Percentiles rank a stretch among this genome's conserved stretches.
phyloP scores from a whole-genome alignment of 2,329 filamentous ascomycete species.

The Pyricularia sp. region DNA sequence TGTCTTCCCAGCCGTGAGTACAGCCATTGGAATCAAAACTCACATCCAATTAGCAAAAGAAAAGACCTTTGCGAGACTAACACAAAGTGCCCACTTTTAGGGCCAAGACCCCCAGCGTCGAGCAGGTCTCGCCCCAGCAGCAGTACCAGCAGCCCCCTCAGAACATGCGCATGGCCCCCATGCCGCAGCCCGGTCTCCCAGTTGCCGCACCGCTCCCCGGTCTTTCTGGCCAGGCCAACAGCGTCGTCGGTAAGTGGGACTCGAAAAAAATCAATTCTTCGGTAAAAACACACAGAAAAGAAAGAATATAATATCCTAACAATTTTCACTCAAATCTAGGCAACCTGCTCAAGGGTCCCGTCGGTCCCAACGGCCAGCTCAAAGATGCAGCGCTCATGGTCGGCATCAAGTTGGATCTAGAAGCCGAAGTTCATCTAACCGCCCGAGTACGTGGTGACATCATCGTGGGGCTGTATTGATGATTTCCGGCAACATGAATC shows the following conservation, averaged over 20 bases:
- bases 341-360: slow-evolving; percentile 45
- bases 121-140: slow-evolving; percentile 3
- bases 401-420: slow-evolving; percentile 54
- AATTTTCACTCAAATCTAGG: slow-evolving; percentile 21
- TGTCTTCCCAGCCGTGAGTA: slow-evolving; percentile 3
- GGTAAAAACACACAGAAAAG: too few species aligned
- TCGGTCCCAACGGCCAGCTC: slow-evolving; percentile 46
- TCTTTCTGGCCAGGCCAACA: slow-evolving; percentile 25
- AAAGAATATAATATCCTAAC: not conserved
- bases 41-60: not conserved
- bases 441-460: slow-evolving; percentile 53
- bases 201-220: slow-evolving; percentile 20
- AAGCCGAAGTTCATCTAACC: slow-evolving; percentile 53
- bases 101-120: slow-evolving; percentile 4
- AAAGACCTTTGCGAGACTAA: not conserved
- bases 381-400: slow-evolving; percentile 49
- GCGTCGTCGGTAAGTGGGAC: slow-evolving; percentile 16
- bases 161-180: slow-evolving; percentile 1
- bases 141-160: slow-evolving; percentile 2
- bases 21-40: too few species aligned
- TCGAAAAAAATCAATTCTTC: too few species aligned
- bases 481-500: not conserved
- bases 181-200: slow-evolving; percentile 11
- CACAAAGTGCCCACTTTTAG: not conserved
- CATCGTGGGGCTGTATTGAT: slow-evolving; percentile 45